These are phyloP conservation scores for Sclerotinia subarctica DNA, from an alignment of 2,329 filamentous ascomycete genomes.

Conservation along the genomic window DNA sequence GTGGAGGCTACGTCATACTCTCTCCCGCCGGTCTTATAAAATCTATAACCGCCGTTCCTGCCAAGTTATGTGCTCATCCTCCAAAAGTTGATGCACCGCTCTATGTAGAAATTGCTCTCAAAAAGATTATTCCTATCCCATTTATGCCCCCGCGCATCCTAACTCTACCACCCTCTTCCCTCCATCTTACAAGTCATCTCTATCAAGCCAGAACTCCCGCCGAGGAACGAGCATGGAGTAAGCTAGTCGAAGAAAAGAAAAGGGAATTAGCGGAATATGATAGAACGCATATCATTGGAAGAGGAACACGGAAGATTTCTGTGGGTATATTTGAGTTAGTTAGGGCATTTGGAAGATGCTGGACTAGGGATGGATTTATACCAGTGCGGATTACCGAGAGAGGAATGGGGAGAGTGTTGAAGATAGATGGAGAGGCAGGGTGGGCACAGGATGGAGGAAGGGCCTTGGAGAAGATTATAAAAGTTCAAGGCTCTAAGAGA, in stretches of 20 bases:
- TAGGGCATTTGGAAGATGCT: constrained; percentile 47
- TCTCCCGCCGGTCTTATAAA: constrained; percentile 57
- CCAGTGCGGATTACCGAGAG: constrained; percentile 47
- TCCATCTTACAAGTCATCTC: constrained; percentile 11
- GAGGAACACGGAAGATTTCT: constrained; percentile 53
- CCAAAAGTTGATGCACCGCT: constrained; percentile 34
- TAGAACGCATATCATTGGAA: constrained; percentile 54
- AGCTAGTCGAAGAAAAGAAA: constrained; percentile 40
- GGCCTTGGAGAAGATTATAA: constrained; percentile 55
- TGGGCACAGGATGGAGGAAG: constrained; percentile 56
- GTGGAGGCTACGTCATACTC: constrained; percentile 59
- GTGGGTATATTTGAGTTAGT: constrained; percentile 45
- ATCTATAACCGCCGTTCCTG: constrained; percentile 35
- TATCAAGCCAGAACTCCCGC: constrained; percentile 23
- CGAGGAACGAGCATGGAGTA: constrained; percentile 27
- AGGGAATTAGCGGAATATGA: constrained; percentile 45
- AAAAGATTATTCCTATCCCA: constrained; percentile 36
- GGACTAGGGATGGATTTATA: constrained; percentile 56
- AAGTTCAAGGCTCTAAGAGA: not conserved
- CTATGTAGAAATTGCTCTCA: constrained; percentile 49
- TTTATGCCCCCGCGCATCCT: constrained; percentile 29
- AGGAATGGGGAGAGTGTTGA: constrained; percentile 25
- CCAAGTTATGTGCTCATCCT: constrained; percentile 20
- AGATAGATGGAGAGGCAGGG: constrained; percentile 49
- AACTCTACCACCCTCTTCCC: constrained; percentile 23